Base-by-base conservation (phyloP, 495 filamentous ascomycete genomes). In the Xylaria castorea region DNA sequence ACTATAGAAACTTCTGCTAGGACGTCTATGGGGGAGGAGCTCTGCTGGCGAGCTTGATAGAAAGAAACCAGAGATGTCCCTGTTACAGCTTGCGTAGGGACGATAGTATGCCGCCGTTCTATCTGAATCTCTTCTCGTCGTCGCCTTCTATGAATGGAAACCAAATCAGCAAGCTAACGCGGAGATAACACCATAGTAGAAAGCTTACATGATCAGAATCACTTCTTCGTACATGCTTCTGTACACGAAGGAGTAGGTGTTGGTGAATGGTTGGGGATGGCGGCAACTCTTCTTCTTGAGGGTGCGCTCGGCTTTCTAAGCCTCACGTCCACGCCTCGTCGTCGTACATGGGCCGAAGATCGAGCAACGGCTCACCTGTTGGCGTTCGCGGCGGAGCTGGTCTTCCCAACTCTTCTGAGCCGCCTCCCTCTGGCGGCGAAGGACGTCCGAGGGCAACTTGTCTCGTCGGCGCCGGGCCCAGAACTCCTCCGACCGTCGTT, bases 241-340 rank as follows among this genome's bases (percentile, higher is more conserved):
- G 27, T 1, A 5, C 58, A 30, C 53, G 27, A 57, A 32, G 27
- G 7, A 0, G n/a, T 51, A 25, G n/a, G 53, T 25, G 9, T 30
- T 18, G 27, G 53, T 7, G 27, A 18, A 16, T 57, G 27, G 14
- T 57, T 57, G 22, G 2, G 51, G 51, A 27, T 11, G 51, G 51
- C 5, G 11, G 53, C 32, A 57, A 6, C 14, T 6, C 53, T 57
- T 25, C 25, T 32, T 14, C 53, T 12, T 30, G 42, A 18, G 62
- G 38, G 62, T 8, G 14, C 16, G 27, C 9, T 48, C 25, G 18
- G 62, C 62, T 40, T 48, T 34, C 62, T 65, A 65, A 50, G 62
- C 62, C 12, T 14, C 25, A 48, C 14, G 38, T 34, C 5, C 58
- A 38, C 20, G 1, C 32, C 18, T 38, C 18, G 30, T n/a, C 18